Conservation (phyloP, 2,329 filamentous ascomycete genomes). For the Ophiosphaerella herpotricha region DNA sequence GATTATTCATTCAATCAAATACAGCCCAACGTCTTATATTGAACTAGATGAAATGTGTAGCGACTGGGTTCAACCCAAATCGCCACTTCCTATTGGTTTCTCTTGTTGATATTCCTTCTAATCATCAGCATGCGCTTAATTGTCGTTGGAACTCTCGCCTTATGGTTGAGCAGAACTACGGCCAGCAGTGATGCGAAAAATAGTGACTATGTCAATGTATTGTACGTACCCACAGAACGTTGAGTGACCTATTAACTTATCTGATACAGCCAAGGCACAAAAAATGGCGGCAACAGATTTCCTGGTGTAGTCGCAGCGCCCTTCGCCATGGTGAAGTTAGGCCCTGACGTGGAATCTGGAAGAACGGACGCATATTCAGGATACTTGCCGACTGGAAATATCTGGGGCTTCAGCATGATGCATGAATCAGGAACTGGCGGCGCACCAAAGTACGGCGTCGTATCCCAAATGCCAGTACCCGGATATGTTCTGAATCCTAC, state of each 20-base stretch:
- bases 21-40: too few species aligned
- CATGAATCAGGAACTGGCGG: constrained; percentile 44
- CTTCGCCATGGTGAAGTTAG: constrained; percentile 44
- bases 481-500: constrained; percentile 56
- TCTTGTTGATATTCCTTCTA: background rate
- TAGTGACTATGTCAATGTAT: constrained; percentile 43
- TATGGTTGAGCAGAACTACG: background rate
- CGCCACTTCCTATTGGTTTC: background rate
- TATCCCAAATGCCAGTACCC: constrained; percentile 41
- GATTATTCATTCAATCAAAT: background rate
- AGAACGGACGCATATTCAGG: constrained; percentile 43
- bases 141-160: background rate
- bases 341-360: constrained; percentile 39
- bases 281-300: constrained; percentile 43
- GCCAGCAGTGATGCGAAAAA: constrained; percentile 16
- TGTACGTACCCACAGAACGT: constrained; percentile 25
- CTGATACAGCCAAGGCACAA: constrained; percentile 21
- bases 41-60: background rate
- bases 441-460: constrained; percentile 42
- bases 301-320: constrained; percentile 45
- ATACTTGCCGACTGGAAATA: constrained; percentile 36
- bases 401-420: constrained; percentile 45
- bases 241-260: background rate
- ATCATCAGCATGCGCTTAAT: background rate
- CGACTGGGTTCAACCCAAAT: background rate